Base-by-base conservation (phyloP, 1,139 yeast genomes). In the Nakaseomyces glabratus region DNA sequence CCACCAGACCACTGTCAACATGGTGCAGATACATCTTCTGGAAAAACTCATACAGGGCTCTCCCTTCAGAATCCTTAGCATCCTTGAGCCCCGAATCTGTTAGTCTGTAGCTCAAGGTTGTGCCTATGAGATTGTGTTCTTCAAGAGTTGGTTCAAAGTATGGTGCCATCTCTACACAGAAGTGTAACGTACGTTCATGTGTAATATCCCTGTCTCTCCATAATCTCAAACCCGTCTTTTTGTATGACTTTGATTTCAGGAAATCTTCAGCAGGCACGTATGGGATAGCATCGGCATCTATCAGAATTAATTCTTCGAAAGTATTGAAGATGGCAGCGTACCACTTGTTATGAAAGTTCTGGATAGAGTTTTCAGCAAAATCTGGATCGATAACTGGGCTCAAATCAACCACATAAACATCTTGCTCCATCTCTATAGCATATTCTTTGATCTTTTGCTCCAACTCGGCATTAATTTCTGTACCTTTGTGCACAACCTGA, bases 241-340 rank as follows among this genome's bases (percentile, higher is more conserved):
- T 31, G 44, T 65, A 71, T 20, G 61, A 63, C n/a, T 54, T 42
- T 20, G 62, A 45, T 4, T 54, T 39, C 46, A 73, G 68, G 39
- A 69, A 63, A 11, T 55, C 50, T 11, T 52, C 57, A 2, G 69
- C 65, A 1, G 51, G 38, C 21, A 61, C 54, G 37, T 70, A 52
- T 9, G 71, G 52, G 0, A 69, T 70, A 0, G 69, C 60, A 47
- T 73, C 78, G 10, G 70, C 73, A 48, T 73, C 79, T 29, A 73
- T 45, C 14, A 71, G 50, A 9, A 72, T 55, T 46, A 63, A 60
- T 41, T 72, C 76, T 31, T 63, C 63, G 42, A 72, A 72, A 2
- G 75, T 64, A 36, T 64, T 70, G 53, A 72, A 70, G 14, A 71
- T 39, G 2, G 46, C 37, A 3, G 77, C 75, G 18, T 69, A 44